These are phyloP conservation scores for Gremmenia infestans DNA, from an alignment of 2,329 filamentous ascomycete genomes.

Conservation along the genomic window DNA sequence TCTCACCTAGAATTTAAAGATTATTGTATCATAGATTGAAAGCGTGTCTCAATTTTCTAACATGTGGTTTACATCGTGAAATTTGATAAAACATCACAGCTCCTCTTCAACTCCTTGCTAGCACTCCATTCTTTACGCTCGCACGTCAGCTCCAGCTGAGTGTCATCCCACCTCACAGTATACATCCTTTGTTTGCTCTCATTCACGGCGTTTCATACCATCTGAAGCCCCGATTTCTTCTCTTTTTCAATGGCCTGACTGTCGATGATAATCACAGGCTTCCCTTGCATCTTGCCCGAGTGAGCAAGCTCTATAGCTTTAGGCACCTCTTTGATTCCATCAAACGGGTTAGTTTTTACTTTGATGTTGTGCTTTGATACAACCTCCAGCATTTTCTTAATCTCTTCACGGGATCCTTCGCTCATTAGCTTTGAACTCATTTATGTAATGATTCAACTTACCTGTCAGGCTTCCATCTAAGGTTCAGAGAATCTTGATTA, in stretches of 20 bases:
- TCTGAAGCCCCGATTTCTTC: slow-evolving; percentile 18
- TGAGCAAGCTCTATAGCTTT: slow-evolving; percentile 46
- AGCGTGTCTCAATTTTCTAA: background rate
- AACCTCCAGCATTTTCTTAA: slow-evolving; percentile 42
- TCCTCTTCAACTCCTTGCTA: background rate
- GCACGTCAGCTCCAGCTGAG: too few species aligned
- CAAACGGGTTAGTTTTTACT: slow-evolving; percentile 46
- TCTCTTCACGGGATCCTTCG: slow-evolving; percentile 39
- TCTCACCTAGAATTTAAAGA: background rate
- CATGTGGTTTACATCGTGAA: background rate
- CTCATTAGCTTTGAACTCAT: background rate
- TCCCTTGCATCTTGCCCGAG: slow-evolving; percentile 49
- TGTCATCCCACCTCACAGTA: too few species aligned
- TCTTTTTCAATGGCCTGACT: slow-evolving; percentile 29
- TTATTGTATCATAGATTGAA: background rate
- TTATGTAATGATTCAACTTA: slow-evolving; percentile 6
- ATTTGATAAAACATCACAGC: background rate
- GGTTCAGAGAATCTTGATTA: too few species aligned
- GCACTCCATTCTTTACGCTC: too few species aligned
- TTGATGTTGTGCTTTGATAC: slow-evolving; percentile 43
- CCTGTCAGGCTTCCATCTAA: slow-evolving; percentile 37
- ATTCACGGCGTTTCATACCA: slow-evolving; percentile 11
- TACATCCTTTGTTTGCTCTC: background rate
- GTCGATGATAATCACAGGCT: slow-evolving; percentile 50
- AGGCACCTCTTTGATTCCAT: slow-evolving; percentile 47